These are phyloP conservation scores for Cryptococcus sp. DNA, from an alignment of 1,284 basidiomycete genomes.

Conservation along the genomic window DNA sequence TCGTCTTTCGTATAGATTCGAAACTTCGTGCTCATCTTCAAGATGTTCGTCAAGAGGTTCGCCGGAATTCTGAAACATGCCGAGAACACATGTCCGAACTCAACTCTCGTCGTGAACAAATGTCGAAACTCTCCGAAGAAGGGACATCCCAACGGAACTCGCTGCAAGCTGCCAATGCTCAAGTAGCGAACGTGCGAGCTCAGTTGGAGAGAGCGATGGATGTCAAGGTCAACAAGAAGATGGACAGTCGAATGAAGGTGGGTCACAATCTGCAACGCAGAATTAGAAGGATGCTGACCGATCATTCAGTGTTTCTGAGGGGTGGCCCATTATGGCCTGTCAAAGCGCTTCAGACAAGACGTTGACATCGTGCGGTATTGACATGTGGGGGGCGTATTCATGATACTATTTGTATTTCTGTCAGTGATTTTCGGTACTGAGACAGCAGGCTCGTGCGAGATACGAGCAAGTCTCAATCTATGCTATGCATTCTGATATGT, in stretches of 20 bases:
- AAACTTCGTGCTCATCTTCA: slow-evolving; percentile 47
- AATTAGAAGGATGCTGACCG: no score
- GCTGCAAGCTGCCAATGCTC: slow-evolving; percentile 37
- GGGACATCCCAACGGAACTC: slow-evolving; percentile 23
- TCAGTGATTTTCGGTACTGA: no score
- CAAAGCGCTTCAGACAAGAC: no score
- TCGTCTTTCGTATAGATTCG: slow-evolving; percentile 24
- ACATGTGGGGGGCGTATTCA: no score
- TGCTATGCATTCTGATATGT: background rate
- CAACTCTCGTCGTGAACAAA: slow-evolving; percentile 29
- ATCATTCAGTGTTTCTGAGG: no score
- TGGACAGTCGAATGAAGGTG: slow-evolving; percentile 44
- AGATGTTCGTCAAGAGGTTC: slow-evolving; percentile 33
- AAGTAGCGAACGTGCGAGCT: slow-evolving; percentile 37
- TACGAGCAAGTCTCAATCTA: background rate
- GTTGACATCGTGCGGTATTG: no score
- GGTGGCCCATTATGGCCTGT: no score
- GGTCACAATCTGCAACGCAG: slow-evolving; percentile 8
- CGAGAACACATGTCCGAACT: slow-evolving; percentile 41
- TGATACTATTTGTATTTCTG: no score
- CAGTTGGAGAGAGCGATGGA: slow-evolving; percentile 47
- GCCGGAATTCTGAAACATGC: slow-evolving; percentile 32
- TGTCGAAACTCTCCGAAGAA: slow-evolving; percentile 22
- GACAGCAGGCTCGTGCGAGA: no score
- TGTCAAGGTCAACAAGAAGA: slow-evolving; percentile 42